phyloP scores from a whole-genome alignment of 371 early-diverging fungal species.

The Zopfochytrium polystomum region DNA sequence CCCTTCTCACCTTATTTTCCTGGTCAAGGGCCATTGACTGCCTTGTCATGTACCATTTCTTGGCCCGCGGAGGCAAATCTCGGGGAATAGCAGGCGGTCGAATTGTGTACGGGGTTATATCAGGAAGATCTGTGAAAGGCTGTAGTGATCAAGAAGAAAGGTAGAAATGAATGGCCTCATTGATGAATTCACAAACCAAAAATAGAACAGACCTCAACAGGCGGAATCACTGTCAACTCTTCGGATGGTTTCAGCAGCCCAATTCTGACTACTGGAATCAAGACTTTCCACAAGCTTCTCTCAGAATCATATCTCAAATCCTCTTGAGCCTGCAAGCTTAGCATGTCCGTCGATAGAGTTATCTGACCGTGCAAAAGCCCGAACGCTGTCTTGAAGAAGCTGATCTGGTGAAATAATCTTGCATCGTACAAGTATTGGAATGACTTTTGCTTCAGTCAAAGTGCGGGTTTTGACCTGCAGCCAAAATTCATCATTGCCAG shows the following conservation, averaged over 20 bases:
- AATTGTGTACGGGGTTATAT: constrained; percentile 39
- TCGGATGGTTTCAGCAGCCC: constrained; percentile 30
- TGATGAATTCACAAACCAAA: neutral
- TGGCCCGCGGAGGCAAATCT: constrained; percentile 38
- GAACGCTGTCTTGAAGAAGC: constrained; percentile 28
- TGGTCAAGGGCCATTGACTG: constrained; percentile 48
- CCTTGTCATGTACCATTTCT: constrained; percentile 53
- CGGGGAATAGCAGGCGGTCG: constrained; percentile 50
- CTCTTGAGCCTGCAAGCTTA: constrained; percentile 31
- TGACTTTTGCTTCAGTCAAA: constrained; percentile 34
- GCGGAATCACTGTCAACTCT: constrained; percentile 32
- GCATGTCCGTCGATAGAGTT: constrained; percentile 36
- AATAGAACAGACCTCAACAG: constrained; percentile 33
- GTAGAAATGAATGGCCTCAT: neutral
- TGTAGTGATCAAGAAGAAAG: constrained; percentile 11
- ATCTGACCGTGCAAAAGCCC: constrained; percentile 42
- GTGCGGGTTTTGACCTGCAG: constrained; percentile 41
- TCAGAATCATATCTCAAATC: constrained; percentile 35
- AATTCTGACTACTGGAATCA: constrained; percentile 41
- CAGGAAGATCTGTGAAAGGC: constrained; percentile 35
- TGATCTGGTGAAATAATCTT: constrained; percentile 33
- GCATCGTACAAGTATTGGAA: constrained; percentile 35
- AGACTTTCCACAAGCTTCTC: constrained; percentile 44
- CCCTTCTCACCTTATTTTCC: constrained; percentile 15
- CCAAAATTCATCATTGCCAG: constrained; percentile 36